Percentiles rank a stretch among this genome's conserved stretches.
phyloP scores from a whole-genome alignment of 2,329 filamentous ascomycete genomes.

The Cryphonectria carpinicola region DNA sequence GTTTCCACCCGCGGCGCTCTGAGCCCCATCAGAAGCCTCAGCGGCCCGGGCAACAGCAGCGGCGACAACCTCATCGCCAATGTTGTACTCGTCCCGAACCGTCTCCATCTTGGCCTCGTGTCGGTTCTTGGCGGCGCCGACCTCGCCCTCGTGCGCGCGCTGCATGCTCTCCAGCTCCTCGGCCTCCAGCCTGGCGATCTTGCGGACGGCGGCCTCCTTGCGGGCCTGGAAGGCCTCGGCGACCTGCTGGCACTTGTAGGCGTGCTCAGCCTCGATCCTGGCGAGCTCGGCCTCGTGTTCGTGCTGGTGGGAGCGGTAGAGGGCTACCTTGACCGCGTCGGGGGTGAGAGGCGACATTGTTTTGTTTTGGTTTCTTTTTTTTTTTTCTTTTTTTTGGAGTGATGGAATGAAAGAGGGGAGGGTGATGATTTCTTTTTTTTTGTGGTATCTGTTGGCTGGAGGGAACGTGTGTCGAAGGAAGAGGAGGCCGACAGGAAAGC shows the following conservation, averaged over 20 bases:
- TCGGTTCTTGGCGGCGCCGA: not conserved
- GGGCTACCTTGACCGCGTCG: not conserved
- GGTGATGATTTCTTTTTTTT: too few species aligned
- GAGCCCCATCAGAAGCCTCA: not conserved
- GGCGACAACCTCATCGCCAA: not conserved
- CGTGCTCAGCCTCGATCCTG: not conserved
- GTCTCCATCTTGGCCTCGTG: not conserved
- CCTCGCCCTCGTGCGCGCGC: not conserved
- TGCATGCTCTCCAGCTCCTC: not conserved
- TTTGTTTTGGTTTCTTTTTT: not conserved
- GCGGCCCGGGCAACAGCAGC: not conserved
- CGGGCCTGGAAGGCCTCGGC: not conserved
- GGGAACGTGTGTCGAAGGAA: too few species aligned
- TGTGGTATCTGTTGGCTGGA: too few species aligned
- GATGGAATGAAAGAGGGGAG: too few species aligned
- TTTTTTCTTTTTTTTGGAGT: too few species aligned
- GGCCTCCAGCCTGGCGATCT: not conserved
- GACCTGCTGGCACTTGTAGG: not conserved
- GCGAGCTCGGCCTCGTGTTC: not conserved
- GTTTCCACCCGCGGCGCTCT: not conserved
- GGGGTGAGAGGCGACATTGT: not conserved
- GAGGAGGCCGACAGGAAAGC: not conserved
- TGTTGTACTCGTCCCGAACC: not conserved
- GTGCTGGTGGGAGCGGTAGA: not conserved
- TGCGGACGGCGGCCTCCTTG: not conserved